A percentile compares a stretch with the other conserved stretches of the same genome.
Evolutionary conservation across 2,329 filamentous ascomycete species (phyloP).

Genomic region (Pyrenochaeta sp.): DNA sequence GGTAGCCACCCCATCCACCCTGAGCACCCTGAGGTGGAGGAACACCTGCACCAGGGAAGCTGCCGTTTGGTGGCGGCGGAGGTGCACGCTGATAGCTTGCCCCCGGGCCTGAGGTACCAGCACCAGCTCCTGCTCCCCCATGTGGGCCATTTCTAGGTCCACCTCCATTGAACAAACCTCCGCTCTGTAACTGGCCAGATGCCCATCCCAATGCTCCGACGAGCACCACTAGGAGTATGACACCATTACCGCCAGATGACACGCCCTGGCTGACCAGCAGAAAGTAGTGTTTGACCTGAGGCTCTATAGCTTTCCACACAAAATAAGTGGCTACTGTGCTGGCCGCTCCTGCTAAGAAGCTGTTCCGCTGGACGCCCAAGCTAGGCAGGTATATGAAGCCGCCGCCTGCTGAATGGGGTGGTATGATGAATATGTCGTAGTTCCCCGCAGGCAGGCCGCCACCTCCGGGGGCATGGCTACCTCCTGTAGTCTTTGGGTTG

Average conservation of each 20-base stretch:
- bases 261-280: constrained; percentile 68
- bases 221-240: constrained; percentile 74
- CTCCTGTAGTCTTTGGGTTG: constrained; percentile 68
- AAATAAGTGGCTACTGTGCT: constrained; percentile 77
- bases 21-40: constrained; percentile 39
- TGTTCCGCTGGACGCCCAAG: constrained; percentile 83
- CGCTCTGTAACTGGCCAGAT: constrained; percentile 70
- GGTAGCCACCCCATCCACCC: constrained; percentile 40
- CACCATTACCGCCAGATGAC: constrained; percentile 70
- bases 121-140: constrained; percentile 44
- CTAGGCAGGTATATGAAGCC: constrained; percentile 97
- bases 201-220: constrained; percentile 84
- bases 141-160: constrained; percentile 38
- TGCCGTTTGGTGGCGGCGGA: constrained; percentile 39
- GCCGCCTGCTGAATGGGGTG: constrained; percentile 85
- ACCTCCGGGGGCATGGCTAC: constrained; percentile 33
- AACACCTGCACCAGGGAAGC: constrained; percentile 41
- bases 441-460: constrained; percentile 81
- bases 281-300: constrained; percentile 78
- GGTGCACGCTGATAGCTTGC: constrained; percentile 41
- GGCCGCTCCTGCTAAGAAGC: constrained; percentile 86
- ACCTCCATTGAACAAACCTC: constrained; percentile 51
- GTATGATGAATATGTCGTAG: constrained; percentile 97
- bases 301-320: constrained; percentile 76
- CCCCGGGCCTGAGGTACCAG: constrained; percentile 34